Evolutionary conservation across 768 basidiomycete genomes (phyloP).

Genomic region (Calvatia gigantea): DNA sequence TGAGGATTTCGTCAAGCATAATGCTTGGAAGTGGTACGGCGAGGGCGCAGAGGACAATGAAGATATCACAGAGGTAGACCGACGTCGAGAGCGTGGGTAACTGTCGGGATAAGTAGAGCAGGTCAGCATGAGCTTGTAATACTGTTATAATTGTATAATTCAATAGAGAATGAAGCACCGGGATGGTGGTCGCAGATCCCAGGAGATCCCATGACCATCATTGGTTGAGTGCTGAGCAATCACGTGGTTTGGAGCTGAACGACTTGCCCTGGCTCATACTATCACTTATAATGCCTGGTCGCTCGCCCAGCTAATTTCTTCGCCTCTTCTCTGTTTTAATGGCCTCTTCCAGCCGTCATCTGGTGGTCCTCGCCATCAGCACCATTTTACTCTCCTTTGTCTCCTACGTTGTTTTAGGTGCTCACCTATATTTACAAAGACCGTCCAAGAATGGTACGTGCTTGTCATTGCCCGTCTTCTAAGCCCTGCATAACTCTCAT

Average conservation of each 20-base stretch:
- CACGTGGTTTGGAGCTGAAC: neutral
- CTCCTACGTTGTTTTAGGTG: neutral
- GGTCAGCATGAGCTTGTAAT: neutral
- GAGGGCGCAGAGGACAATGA: slow-evolving; percentile 26
- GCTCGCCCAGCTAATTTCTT: slow-evolving; percentile 15
- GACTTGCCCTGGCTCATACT: slow-evolving; percentile 7
- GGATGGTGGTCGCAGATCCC: no score
- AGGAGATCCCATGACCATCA: no score
- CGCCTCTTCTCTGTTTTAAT: slow-evolving; percentile 14
- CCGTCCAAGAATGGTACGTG: neutral
- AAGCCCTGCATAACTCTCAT: neutral
- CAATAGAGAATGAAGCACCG: neutral
- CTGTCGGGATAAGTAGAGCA: no score
- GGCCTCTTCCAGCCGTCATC: slow-evolving; percentile 11
- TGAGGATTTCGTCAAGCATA: slow-evolving; percentile 72
- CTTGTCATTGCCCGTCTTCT: neutral
- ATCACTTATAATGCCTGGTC: slow-evolving; percentile 8
- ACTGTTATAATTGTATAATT: neutral
- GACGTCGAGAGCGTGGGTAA: slow-evolving; percentile 50
- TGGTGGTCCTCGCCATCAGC: neutral
- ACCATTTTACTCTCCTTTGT: neutral
- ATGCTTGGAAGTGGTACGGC: slow-evolving; percentile 77
- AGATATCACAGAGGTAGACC: slow-evolving; percentile 49
- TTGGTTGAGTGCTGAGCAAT: no score
- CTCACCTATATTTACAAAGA: neutral